These are phyloP conservation scores for Debaryomyces psychrophilus DNA, from an alignment of 1,139 yeast species.

Conservation along the genomic window DNA sequence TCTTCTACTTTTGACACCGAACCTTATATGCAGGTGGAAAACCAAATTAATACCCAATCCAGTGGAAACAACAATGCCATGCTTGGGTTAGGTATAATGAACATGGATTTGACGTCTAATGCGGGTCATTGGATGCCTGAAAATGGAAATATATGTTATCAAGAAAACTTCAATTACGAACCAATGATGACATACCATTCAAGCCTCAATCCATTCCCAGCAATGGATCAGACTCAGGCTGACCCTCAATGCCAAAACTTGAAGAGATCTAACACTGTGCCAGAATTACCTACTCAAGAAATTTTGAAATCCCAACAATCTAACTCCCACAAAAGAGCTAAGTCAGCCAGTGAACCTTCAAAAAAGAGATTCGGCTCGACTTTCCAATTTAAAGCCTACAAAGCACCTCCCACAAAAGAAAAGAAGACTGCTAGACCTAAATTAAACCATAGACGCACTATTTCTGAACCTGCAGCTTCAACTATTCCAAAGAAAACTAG, in stretches of 20 bases:
- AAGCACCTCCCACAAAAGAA: constrained; percentile 23
- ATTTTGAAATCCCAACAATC: constrained; percentile 8
- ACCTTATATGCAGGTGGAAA: constrained; percentile 17
- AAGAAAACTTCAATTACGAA: not conserved
- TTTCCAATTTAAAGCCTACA: constrained; percentile 44
- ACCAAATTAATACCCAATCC: constrained; percentile 11
- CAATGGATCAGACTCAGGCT: not conserved
- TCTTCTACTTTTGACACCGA: constrained; percentile 11
- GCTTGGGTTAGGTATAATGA: constrained; percentile 31
- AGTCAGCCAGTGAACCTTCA: constrained; percentile 24
- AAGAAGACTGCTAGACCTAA: constrained; percentile 26
- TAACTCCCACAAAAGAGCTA: constrained; percentile 19
- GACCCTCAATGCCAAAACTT: not conserved
- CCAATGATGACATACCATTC: constrained; percentile 9
- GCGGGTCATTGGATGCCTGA: constrained; percentile 8
- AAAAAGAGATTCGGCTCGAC: constrained; percentile 32
- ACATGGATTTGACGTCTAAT: constrained; percentile 19
- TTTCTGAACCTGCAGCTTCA: constrained; percentile 24
- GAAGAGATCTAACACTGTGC: constrained; percentile 4
- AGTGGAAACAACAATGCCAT: constrained; percentile 9
- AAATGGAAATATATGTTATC: not conserved
- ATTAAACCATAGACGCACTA: constrained; percentile 25
- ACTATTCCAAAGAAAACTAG: constrained; percentile 14
- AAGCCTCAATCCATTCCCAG: constrained; percentile 7
- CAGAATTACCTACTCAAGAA: not conserved